These are phyloP conservation scores for Ostreobium quekettii DNA, from an alignment of 139 green algal species.

Conservation along the genomic window DNA sequence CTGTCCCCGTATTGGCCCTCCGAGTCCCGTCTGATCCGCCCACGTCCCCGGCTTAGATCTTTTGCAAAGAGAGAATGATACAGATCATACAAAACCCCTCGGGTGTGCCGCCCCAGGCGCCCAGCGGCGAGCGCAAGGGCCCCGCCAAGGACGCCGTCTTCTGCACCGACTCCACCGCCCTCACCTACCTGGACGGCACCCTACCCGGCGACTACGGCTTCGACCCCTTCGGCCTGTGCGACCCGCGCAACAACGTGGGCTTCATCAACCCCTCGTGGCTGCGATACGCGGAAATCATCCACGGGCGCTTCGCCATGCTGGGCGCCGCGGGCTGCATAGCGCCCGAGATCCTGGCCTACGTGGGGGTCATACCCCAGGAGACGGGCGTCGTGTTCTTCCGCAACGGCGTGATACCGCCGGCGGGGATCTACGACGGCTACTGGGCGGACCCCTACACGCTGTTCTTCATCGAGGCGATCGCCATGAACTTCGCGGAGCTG, in stretches of 20 bases:
- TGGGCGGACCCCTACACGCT: conserved; percentile 88
- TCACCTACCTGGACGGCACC: conserved; percentile 90
- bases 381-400: conserved; percentile 78
- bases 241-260: conserved; percentile 81
- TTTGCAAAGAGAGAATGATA: no score
- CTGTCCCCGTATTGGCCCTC: no score
- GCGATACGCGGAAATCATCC: conserved; percentile 53
- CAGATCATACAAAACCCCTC: no score
- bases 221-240: conserved; percentile 67
- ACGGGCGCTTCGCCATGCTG: conserved; percentile 90
- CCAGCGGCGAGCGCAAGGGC: no score
- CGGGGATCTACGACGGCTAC: conserved; percentile 62
- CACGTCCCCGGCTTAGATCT: no score
- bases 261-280: conserved; percentile 94
- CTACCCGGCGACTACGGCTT: conserved; percentile 78
- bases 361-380: conserved; percentile 69
- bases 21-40: no score
- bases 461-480: conserved; percentile 89
- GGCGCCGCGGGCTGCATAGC: conserved; percentile 86
- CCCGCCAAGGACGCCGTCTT: conserved; percentile 62
- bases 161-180: conserved; percentile 57
- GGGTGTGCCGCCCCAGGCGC: no score
- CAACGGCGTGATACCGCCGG: conserved; percentile 81
- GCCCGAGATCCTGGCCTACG: conserved; percentile 81
- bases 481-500: conserved; percentile 95